These are phyloP conservation scores for Rhodocollybia butyracea DNA, from an alignment of 768 basidiomycete species.

Conservation along the genomic window DNA sequence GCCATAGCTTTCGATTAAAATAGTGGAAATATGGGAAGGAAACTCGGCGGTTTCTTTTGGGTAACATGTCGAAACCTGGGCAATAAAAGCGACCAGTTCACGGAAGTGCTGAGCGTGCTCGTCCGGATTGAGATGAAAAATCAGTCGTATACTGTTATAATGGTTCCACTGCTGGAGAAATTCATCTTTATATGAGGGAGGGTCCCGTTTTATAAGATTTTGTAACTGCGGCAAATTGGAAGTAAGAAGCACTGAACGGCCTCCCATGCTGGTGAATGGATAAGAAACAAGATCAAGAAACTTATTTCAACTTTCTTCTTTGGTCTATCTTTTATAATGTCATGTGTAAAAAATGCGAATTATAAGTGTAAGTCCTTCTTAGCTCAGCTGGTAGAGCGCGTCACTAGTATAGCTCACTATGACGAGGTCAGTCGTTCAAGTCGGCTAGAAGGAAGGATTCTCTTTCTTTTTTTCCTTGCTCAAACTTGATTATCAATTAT, in stretches of 20 bases:
- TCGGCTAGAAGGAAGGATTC: slow-evolving; percentile 2
- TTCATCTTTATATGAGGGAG: slow-evolving; percentile 87
- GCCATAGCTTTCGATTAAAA: slow-evolving; percentile 79
- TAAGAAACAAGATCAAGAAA: not conserved
- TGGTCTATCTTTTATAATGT: too few species aligned
- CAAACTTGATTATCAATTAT: too few species aligned
- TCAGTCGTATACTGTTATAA: slow-evolving; percentile 82
- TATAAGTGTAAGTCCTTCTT: slow-evolving; percentile 5
- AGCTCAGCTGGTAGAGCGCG: slow-evolving; percentile 17
- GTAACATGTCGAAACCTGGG: slow-evolving; percentile 93
- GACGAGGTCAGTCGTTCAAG: slow-evolving; percentile 7
- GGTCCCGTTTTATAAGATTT: slow-evolving; percentile 95
- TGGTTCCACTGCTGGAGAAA: slow-evolving; percentile 97
- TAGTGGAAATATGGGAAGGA: slow-evolving; percentile 70
- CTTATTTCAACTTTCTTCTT: not conserved
- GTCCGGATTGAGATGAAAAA: slow-evolving; percentile 78
- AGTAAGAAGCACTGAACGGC: slow-evolving; percentile 74
- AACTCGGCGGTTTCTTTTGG: slow-evolving; percentile 87
- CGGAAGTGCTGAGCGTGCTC: slow-evolving; percentile 84
- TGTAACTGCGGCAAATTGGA: slow-evolving; percentile 93
- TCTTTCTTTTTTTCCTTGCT: not conserved
- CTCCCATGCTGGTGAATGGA: slow-evolving; percentile 16
- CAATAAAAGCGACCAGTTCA: slow-evolving; percentile 88
- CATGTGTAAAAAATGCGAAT: not conserved
- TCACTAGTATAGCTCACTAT: slow-evolving; percentile 17